Evolutionary conservation across 1,284 basidiomycete species (phyloP).

Genomic region (Ustilago cynodontis): DNA sequence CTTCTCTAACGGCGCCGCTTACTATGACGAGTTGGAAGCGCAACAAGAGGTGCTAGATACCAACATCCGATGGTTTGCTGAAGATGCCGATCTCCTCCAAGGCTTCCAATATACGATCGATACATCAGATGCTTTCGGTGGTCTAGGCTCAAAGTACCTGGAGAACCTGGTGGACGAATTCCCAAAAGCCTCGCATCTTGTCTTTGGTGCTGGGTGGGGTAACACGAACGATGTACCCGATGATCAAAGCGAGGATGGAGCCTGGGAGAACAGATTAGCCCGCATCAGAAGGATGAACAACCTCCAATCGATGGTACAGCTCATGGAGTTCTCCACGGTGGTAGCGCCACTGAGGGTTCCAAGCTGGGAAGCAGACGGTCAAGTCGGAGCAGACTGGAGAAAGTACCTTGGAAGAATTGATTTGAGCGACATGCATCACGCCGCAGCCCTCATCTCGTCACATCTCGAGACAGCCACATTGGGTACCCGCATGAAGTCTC

Average conservation of each 20-base stretch:
- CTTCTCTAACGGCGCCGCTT: slow-evolving; percentile 48
- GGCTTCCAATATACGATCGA: slow-evolving; percentile 57
- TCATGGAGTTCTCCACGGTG: slow-evolving; percentile 51
- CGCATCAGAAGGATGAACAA: slow-evolving; percentile 58
- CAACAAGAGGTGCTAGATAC: slow-evolving; percentile 60
- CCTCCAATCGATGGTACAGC: slow-evolving; percentile 39
- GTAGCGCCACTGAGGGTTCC: slow-evolving; percentile 46
- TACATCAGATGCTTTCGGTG: slow-evolving; percentile 61
- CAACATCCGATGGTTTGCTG: slow-evolving; percentile 63
- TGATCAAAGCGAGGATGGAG: slow-evolving; percentile 7
- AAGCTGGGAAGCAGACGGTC: slow-evolving; percentile 8
- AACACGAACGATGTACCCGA: slow-evolving; percentile 17
- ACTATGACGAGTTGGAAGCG: slow-evolving; percentile 52
- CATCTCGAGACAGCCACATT: slow-evolving; percentile 66
- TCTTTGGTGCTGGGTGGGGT: slow-evolving; percentile 50
- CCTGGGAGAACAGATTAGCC: slow-evolving; percentile 32
- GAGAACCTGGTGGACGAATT: slow-evolving; percentile 61
- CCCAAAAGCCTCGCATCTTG: slow-evolving; percentile 55
- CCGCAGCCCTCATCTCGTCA: slow-evolving; percentile 55
- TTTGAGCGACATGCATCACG: slow-evolving; percentile 50
- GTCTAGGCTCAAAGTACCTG: slow-evolving; percentile 51
- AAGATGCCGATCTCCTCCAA: slow-evolving; percentile 64
- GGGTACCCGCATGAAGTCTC: slow-evolving; percentile 40
- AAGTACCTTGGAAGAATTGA: slow-evolving; percentile 26
- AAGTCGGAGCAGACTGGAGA: slow-evolving; percentile 34